Evolutionary conservation across 1,284 basidiomycete species (phyloP).

Genomic region (Ceratorhiza oryzae-sativae): DNA sequence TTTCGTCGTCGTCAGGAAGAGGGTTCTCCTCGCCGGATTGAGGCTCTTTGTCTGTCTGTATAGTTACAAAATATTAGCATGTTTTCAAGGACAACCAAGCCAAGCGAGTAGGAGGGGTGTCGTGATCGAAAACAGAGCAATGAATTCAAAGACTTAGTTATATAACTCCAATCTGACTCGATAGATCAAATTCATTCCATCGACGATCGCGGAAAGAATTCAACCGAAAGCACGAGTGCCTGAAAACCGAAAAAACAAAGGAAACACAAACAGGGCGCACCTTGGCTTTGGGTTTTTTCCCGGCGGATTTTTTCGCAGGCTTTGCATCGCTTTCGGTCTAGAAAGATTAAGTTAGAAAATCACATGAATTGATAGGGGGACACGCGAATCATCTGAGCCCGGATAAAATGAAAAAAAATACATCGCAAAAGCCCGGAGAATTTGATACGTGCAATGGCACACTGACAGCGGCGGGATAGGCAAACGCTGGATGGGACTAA

Average conservation of each 20-base stretch:
- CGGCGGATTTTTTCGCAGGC: slow-evolving; percentile 17
- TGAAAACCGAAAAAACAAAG: not conserved
- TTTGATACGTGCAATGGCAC: too few species aligned
- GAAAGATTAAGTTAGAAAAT: not conserved
- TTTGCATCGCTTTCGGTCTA: slow-evolving; percentile 14
- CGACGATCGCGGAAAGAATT: not conserved
- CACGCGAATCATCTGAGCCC: not conserved
- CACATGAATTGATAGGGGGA: not conserved
- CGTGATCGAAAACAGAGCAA: not conserved
- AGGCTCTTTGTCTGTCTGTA: slow-evolving; percentile 21
- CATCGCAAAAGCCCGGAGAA: too few species aligned
- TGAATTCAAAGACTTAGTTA: not conserved
- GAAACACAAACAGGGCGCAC: not conserved
- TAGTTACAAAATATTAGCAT: not conserved
- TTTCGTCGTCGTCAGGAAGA: slow-evolving; percentile 30
- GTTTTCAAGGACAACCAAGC: not conserved
- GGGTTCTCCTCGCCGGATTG: slow-evolving; percentile 33
- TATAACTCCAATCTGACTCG: not conserved
- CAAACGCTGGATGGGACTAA: not conserved
- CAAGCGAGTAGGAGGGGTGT: not conserved
- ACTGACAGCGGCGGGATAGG: not conserved
- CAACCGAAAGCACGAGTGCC: not conserved
- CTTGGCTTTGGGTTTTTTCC: slow-evolving; percentile 23
- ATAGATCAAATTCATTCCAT: not conserved
- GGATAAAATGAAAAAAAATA: not conserved